These are phyloP conservation scores for Endoconidiophora laricicola DNA, from an alignment of 2,329 filamentous ascomycete species.

Conservation along the genomic window DNA sequence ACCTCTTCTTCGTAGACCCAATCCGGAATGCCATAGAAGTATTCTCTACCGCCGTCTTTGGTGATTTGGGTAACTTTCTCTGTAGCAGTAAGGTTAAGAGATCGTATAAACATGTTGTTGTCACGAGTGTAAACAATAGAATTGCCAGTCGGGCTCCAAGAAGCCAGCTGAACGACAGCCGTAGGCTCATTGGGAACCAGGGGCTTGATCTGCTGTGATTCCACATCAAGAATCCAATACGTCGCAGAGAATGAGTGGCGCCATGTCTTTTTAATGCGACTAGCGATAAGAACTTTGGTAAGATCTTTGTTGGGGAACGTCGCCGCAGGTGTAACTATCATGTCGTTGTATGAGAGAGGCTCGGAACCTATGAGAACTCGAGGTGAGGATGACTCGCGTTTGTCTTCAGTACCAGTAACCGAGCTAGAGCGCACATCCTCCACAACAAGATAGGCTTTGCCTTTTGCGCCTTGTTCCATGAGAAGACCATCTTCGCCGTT, in stretches of 20 bases:
- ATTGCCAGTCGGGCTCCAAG: slow-evolving; percentile 77
- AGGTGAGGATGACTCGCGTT: slow-evolving; percentile 25
- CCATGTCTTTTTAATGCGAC: slow-evolving; percentile 61
- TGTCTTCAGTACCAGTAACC: slow-evolving; percentile 13
- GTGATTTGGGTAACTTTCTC: slow-evolving; percentile 57
- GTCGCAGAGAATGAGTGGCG: slow-evolving; percentile 72
- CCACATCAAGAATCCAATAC: slow-evolving; percentile 89
- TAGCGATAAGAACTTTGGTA: slow-evolving; percentile 70
- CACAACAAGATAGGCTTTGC: slow-evolving; percentile 64
- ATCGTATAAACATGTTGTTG: slow-evolving; percentile 79
- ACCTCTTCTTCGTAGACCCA: slow-evolving; percentile 74
- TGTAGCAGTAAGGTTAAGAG: slow-evolving; percentile 26
- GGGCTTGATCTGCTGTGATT: slow-evolving; percentile 57
- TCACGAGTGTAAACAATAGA: slow-evolving; percentile 76
- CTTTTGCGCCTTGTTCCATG: slow-evolving; percentile 49
- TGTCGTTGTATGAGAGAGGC: slow-evolving; percentile 42
- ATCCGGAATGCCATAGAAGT: slow-evolving; percentile 92
- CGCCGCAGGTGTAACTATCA: slow-evolving; percentile 37
- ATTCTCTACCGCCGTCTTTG: slow-evolving; percentile 66
- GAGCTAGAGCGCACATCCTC: slow-evolving; percentile 55
- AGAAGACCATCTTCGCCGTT: slow-evolving; percentile 70
- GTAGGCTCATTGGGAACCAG: slow-evolving; percentile 52
- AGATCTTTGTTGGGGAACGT: slow-evolving; percentile 68
- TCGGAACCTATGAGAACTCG: slow-evolving; percentile 59
- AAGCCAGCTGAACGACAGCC: slow-evolving; percentile 62